Evolutionary conservation across 2,329 filamentous ascomycete genomes (phyloP).

Genomic region (Aspergillus nomiae): DNA sequence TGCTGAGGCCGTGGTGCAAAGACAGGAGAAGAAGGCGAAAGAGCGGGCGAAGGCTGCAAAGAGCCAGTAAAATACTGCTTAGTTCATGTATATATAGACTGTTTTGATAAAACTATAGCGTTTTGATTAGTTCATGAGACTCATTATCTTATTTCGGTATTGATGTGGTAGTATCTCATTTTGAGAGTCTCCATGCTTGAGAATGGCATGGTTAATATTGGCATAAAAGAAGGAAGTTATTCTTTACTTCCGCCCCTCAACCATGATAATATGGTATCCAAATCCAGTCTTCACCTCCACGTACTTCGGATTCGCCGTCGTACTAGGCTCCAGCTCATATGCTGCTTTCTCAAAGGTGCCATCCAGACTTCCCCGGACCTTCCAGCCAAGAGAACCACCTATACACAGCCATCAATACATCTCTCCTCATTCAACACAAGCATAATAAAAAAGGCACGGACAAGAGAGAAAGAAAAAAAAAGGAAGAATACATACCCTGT

Average conservation of each 20-base stretch:
- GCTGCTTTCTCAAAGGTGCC: constrained; percentile 63
- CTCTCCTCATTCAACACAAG: not conserved
- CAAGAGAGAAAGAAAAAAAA: not conserved
- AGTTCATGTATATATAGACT: constrained; percentile 8
- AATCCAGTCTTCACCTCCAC: constrained; percentile 64
- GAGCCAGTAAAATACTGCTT: constrained; percentile 25
- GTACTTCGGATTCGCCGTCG: constrained; percentile 62
- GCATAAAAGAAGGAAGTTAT: not conserved
- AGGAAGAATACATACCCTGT: constrained; percentile 44
- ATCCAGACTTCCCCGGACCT: constrained; percentile 58
- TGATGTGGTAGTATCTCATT: not conserved
- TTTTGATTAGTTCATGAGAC: not conserved
- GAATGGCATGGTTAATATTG: not conserved
- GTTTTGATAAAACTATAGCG: not conserved
- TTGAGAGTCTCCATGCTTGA: not conserved
- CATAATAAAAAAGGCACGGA: not conserved
- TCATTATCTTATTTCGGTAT: not conserved
- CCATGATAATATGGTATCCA: constrained; percentile 71
- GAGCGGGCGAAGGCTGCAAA: constrained; percentile 60
- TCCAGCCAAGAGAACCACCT: constrained; percentile 67
- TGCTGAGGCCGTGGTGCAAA: constrained; percentile 79
- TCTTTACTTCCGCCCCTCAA: constrained; percentile 61
- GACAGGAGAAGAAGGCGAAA: constrained; percentile 81
- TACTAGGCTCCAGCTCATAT: constrained; percentile 63
- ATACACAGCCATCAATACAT: constrained; percentile 4